phyloP scores from a whole-genome alignment of 768 basidiomycete species.

The Suillus brevipes region DNA sequence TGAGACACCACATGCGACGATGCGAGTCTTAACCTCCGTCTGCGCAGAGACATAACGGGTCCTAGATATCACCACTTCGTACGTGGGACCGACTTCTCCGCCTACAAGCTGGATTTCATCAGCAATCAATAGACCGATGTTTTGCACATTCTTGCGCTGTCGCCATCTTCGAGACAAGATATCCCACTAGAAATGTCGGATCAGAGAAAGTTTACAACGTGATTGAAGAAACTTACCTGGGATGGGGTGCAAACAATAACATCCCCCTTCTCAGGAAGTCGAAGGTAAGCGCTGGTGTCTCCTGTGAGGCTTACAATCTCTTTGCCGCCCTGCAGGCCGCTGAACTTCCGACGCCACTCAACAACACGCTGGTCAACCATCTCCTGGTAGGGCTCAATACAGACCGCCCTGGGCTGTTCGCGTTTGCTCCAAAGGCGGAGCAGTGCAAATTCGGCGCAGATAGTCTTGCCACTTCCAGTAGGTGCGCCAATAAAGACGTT shows the following conservation, averaged over 20 bases:
- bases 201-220: constrained; percentile 6
- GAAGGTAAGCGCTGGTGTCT: constrained; percentile 89
- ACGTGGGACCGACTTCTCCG: constrained; percentile 93
- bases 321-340: constrained; percentile 83
- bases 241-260: constrained; percentile 92
- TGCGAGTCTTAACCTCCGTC: constrained; percentile 88
- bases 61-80: constrained; percentile 93
- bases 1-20: constrained; percentile 94
- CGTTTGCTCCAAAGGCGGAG: constrained; percentile 92
- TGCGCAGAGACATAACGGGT: constrained; percentile 97
- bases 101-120: constrained; percentile 96
- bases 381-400: constrained; percentile 95
- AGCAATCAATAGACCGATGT: constrained; percentile 87
- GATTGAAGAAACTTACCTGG: constrained; percentile 54
- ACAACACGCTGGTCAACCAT: constrained; percentile 90
- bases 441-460: constrained; percentile 95
- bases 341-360: constrained; percentile 90
- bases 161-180: constrained; percentile 93
- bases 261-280: constrained; percentile 87
- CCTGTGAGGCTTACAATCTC: constrained; percentile 93
- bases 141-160: constrained; percentile 95
- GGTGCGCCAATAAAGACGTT: constrained; percentile 97
- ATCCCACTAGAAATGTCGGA: constrained; percentile 71
- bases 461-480: constrained; percentile 95
- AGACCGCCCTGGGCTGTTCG: constrained; percentile 82